A percentile compares a stretch with the other conserved stretches of the same genome.
Evolutionary conservation across 257 asterid species (phyloP).

Genomic region (Petrea volubilis): DNA sequence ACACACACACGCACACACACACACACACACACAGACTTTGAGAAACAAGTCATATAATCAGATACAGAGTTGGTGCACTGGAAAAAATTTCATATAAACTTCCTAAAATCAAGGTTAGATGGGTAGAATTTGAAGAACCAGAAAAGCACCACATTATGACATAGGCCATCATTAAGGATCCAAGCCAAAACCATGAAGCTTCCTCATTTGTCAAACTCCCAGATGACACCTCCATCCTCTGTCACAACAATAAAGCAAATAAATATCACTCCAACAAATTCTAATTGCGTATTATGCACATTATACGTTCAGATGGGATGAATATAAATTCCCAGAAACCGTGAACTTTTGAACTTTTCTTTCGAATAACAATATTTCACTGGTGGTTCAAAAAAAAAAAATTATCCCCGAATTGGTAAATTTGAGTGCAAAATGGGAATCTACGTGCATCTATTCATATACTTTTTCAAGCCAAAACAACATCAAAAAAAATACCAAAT

Average conservation of each 20-base stretch:
- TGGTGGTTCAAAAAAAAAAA: not conserved
- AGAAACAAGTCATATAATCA: not conserved
- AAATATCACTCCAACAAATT: not conserved
- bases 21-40: too few relatives aligned
- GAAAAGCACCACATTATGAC: not conserved
- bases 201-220: constrained; percentile 75
- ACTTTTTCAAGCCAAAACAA: not conserved
- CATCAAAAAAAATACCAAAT: not conserved
- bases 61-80: not conserved
- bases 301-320: not conserved
- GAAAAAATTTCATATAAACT: not conserved
- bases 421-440: not conserved
- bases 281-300: not conserved
- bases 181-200: not conserved
- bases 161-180: not conserved
- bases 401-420: not conserved
- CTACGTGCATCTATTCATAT: not conserved
- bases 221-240: constrained; percentile 82
- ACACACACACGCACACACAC: too few relatives aligned
- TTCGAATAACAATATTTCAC: not conserved
- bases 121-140: not conserved
- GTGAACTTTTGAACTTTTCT: not conserved
- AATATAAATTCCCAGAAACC: not conserved
- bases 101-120: not conserved
- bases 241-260: constrained; percentile 20